Conservation (phyloP, 1,284 basidiomycete genomes). For the Melampsora americana region DNA sequence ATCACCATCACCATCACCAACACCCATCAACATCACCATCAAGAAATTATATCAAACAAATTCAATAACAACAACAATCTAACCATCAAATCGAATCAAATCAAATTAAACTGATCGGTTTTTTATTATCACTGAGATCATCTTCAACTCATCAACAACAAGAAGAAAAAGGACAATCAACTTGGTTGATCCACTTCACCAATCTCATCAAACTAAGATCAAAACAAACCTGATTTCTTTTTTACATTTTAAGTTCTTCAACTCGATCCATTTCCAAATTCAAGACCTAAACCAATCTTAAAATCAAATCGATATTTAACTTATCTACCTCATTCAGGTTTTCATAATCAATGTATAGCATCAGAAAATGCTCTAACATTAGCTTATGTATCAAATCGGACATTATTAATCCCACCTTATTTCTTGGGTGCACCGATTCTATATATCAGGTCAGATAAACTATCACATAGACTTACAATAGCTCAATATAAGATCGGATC, state of each 20-base stretch:
- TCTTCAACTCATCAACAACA: too few species aligned
- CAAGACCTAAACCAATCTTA: background rate
- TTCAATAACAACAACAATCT: too few species aligned
- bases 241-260: background rate
- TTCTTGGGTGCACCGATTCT: conserved; percentile 59
- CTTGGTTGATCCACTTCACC: too few species aligned
- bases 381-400: conserved; percentile 67
- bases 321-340: conserved; percentile 57
- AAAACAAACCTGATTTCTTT: background rate
- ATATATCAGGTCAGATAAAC: conserved; percentile 29
- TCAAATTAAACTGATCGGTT: too few species aligned
- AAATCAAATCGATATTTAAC: conserved; percentile 34
- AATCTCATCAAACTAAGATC: too few species aligned
- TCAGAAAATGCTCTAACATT: conserved; percentile 73
- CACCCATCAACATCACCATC: too few species aligned
- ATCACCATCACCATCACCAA: too few species aligned
- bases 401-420: conserved; percentile 68
- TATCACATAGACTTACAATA: conserved; percentile 5
- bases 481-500: conserved; percentile 14
- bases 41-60: too few species aligned
- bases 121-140: too few species aligned
- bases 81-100: too few species aligned
- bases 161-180: too few species aligned
- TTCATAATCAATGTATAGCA: conserved; percentile 77
- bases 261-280: background rate